These are phyloP conservation scores for Botryotinia convoluta DNA, from an alignment of 2,329 filamentous ascomycete species.

Conservation along the genomic window DNA sequence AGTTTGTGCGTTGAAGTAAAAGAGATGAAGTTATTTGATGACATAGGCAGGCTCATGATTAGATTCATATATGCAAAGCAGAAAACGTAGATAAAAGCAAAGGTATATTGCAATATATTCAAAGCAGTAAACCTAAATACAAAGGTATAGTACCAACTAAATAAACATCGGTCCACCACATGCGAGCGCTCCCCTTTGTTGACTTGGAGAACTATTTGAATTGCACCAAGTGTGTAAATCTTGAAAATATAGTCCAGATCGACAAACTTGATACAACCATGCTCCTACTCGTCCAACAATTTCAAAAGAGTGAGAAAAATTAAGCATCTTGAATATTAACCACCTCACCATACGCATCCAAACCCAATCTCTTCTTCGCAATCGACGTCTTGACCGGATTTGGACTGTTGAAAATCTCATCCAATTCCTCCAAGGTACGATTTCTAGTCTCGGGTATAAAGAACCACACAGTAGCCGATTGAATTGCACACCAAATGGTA, in stretches of 20 bases:
- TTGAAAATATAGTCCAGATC: background rate
- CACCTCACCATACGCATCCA: constrained; percentile 31
- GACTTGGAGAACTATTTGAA: background rate
- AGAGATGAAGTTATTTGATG: background rate
- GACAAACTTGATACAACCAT: background rate
- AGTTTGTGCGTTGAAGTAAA: background rate
- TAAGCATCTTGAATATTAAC: constrained; percentile 23
- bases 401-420: constrained; percentile 47
- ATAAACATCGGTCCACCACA: background rate
- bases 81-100: background rate
- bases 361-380: constrained; percentile 42
- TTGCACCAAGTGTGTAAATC: background rate
- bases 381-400: constrained; percentile 48
- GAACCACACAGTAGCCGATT: constrained; percentile 46
- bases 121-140: background rate
- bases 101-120: background rate
- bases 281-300: background rate
- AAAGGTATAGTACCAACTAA: background rate
- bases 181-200: background rate
- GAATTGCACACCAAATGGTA: constrained; percentile 45
- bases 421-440: constrained; percentile 53
- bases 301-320: background rate
- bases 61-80: no score
- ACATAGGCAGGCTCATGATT: no score
- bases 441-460: constrained; percentile 51